phyloP scores from a whole-genome alignment of 768 basidiomycete species.

The Ramaria rubella region DNA sequence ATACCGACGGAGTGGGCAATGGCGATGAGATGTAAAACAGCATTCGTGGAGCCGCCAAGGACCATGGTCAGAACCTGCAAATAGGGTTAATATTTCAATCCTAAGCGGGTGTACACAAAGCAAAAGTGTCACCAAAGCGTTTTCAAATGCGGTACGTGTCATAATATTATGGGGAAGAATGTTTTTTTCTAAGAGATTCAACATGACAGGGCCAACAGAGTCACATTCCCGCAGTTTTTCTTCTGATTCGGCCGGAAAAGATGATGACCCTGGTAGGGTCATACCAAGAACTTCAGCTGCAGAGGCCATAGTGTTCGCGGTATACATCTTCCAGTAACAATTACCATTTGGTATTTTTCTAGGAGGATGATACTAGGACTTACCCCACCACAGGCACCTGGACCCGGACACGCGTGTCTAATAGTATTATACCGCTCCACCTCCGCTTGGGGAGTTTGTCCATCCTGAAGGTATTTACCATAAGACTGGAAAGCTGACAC shows the following conservation, averaged over 20 bases:
- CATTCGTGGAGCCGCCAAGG: conserved; percentile 96
- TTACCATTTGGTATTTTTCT: background rate
- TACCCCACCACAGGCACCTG: conserved; percentile 96
- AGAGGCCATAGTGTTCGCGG: conserved; percentile 97
- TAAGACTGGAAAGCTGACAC: conserved; percentile 98
- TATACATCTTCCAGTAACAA: conserved; percentile 70
- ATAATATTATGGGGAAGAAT: conserved; percentile 93
- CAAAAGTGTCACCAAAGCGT: conserved; percentile 68
- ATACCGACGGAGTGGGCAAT: conserved; percentile 95
- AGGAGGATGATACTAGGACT: conserved; percentile 27
- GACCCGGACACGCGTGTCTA: conserved; percentile 92
- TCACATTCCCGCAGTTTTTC: conserved; percentile 87
- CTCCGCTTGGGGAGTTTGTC: conserved; percentile 79
- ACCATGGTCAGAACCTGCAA: conserved; percentile 88
- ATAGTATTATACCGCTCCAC: conserved; percentile 78
- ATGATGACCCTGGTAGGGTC: conserved; percentile 94
- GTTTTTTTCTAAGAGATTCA: conserved; percentile 82
- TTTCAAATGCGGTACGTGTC: conserved; percentile 95
- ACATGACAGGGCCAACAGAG: conserved; percentile 74
- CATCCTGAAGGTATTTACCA: conserved; percentile 89
- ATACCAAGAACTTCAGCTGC: conserved; percentile 94
- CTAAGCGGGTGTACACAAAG: background rate
- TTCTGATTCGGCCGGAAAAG: conserved; percentile 86
- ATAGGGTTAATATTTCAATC: background rate
- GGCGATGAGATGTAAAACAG: conserved; percentile 93